Evolutionary conservation across 1,284 basidiomycete genomes (phyloP).

Genomic region (Cystobasidiaceae sp.): DNA sequence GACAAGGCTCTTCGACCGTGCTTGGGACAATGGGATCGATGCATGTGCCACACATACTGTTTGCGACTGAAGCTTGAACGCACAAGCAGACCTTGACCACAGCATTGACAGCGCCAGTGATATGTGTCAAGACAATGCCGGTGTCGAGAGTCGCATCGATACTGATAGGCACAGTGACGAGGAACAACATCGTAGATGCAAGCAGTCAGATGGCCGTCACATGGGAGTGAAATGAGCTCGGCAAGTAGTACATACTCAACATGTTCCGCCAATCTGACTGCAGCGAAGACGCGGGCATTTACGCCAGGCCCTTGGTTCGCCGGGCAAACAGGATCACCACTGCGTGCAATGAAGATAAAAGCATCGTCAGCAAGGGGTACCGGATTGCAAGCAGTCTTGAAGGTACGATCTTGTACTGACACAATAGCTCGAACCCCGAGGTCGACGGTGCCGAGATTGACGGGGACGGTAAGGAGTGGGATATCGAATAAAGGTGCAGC

Average conservation of each 20-base stretch:
- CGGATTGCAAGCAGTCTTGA: no score
- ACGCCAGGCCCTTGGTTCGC: not conserved
- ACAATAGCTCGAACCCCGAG: slow-evolving; percentile 4
- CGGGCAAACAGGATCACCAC: slow-evolving; percentile 12
- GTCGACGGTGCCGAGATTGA: not conserved
- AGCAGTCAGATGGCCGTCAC: no score
- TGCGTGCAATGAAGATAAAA: not conserved
- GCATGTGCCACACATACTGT: no score
- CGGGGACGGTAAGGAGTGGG: not conserved
- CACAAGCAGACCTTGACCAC: slow-evolving; percentile 9
- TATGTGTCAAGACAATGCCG: not conserved
- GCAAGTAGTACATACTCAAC: not conserved
- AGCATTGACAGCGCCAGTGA: not conserved
- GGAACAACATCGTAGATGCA: no score
- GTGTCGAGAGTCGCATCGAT: not conserved
- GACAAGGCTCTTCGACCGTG: no score
- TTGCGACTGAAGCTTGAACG: slow-evolving; percentile 6
- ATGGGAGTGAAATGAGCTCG: not conserved
- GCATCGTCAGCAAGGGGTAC: no score
- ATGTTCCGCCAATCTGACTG: slow-evolving; percentile 1
- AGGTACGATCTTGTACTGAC: no score
- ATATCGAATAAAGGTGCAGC: not conserved
- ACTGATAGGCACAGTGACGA: no score
- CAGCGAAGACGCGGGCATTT: slow-evolving; percentile 20
- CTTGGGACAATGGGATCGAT: no score